These are phyloP conservation scores for Xylariaceae sp. DNA, from an alignment of 2,329 filamentous ascomycete genomes.

Conservation along the genomic window DNA sequence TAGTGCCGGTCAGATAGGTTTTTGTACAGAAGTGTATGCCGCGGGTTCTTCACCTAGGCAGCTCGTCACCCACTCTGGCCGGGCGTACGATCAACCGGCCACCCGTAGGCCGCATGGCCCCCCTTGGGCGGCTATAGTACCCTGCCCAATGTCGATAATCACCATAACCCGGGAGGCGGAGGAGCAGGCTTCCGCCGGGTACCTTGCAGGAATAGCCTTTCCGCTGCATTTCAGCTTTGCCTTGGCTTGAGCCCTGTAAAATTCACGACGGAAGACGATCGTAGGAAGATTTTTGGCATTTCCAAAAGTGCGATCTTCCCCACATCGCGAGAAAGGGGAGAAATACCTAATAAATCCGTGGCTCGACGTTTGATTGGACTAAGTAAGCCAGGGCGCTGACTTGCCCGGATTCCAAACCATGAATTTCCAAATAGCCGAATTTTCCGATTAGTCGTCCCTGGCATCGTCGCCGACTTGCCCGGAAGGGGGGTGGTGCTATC, in stretches of 20 bases:
- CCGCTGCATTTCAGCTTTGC: conserved; percentile 14
- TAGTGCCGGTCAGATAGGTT: not conserved
- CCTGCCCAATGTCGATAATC: conserved; percentile 6
- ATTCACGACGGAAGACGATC: not conserved
- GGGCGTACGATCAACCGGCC: conserved; percentile 8
- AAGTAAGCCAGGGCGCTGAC: not conserved
- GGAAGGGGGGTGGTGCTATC: conserved; percentile 22
- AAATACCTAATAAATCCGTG: conserved; percentile 7
- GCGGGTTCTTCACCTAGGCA: conserved; percentile 7
- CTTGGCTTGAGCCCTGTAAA: not conserved
- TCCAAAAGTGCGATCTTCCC: not conserved
- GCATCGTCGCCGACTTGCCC: conserved; percentile 5
- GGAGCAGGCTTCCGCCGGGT: conserved; percentile 12
- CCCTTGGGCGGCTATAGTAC: too few species aligned
- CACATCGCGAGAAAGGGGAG: conserved; percentile 2
- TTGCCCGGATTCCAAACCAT: conserved; percentile 5
- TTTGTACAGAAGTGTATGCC: not conserved
- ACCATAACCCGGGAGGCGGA: conserved; percentile 9
- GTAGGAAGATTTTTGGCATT: not conserved
- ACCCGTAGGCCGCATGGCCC: conserved; percentile 9
- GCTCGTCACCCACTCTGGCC: conserved; percentile 5
- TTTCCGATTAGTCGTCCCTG: conserved; percentile 21
- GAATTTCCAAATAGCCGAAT: conserved; percentile 21
- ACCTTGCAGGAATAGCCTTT: conserved; percentile 21
- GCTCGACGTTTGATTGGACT: not conserved